These are phyloP conservation scores for Globisporangium sylvaticum DNA, from an alignment of 352 stramenopile species.

Conservation along the genomic window DNA sequence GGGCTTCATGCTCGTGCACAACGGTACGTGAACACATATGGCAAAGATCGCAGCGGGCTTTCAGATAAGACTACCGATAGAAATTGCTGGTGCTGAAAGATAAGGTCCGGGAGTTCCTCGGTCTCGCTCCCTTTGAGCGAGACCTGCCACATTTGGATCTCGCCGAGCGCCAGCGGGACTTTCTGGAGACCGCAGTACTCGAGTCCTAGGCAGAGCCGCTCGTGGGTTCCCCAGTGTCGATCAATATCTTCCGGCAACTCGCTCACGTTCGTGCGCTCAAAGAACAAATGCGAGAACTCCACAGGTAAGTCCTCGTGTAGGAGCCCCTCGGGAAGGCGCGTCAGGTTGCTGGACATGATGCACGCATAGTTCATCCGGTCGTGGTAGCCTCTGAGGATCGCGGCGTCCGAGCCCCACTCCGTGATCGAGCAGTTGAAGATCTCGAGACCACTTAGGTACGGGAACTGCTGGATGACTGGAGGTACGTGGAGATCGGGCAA, in stretches of 20 bases:
- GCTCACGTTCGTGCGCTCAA: slow-evolving; percentile 15
- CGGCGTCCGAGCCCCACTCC: slow-evolving; percentile 10
- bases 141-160: slow-evolving; percentile 45
- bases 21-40: neutral
- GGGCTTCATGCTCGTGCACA: neutral
- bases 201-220: neutral
- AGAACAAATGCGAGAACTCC: slow-evolving; percentile 9
- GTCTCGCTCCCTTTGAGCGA: neutral
- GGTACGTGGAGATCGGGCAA: slow-evolving; percentile 19
- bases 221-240: slow-evolving; percentile 3
- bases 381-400: neutral
- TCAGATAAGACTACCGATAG: slow-evolving; percentile 46
- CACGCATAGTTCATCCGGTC: slow-evolving; percentile 12
- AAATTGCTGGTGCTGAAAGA: slow-evolving; percentile 52
- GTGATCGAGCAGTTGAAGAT: slow-evolving; percentile 18
- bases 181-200: slow-evolving; percentile 19
- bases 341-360: slow-evolving; percentile 19
- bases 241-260: slow-evolving; percentile 15
- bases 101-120: slow-evolving; percentile 49
- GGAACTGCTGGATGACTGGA: slow-evolving; percentile 13
- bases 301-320: slow-evolving; percentile 7
- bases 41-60: slow-evolving; percentile 31
- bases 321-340: slow-evolving; percentile 2
- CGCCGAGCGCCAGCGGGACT: slow-evolving; percentile 38
- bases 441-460: slow-evolving; percentile 16